Percentiles rank a stretch among this genome's conserved stretches.
phyloP scores from a whole-genome alignment of 495 filamentous ascomycete species.

The Penicillium simplicissimum region DNA sequence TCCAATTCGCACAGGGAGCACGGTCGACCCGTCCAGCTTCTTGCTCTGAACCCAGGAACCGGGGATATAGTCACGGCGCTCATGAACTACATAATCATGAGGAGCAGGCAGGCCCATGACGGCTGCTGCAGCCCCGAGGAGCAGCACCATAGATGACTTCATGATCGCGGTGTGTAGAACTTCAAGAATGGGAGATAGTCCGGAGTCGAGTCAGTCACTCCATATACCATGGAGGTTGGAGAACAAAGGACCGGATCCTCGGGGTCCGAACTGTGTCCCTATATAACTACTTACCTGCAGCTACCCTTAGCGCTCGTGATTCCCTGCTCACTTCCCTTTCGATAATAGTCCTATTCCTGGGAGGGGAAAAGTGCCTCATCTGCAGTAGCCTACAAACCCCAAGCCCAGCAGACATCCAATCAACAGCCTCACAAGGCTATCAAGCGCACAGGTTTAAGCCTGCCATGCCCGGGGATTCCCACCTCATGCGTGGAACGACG shows the following conservation, averaged over 20 bases:
- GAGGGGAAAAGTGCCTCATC: not conserved
- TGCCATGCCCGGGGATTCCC: not conserved
- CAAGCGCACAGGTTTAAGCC: not conserved
- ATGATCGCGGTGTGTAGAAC: constrained; percentile 20
- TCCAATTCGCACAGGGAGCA: constrained; percentile 57
- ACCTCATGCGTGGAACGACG: constrained; percentile 17
- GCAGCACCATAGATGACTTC: constrained; percentile 33
- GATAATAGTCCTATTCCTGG: not conserved
- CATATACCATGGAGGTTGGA: constrained; percentile 8
- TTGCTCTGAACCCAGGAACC: constrained; percentile 34
- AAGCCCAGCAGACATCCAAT: not conserved
- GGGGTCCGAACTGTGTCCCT: not conserved
- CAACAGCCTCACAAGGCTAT: not conserved
- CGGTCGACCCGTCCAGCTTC: constrained; percentile 30
- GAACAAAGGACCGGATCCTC: not conserved
- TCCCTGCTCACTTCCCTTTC: not conserved
- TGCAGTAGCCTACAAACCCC: not conserved
- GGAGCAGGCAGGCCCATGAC: constrained; percentile 33
- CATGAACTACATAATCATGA: constrained; percentile 40
- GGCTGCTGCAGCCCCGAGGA: constrained; percentile 31
- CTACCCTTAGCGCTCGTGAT: not conserved
- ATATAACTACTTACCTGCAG: constrained; percentile 14
- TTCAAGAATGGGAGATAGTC: not conserved
- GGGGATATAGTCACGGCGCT: constrained; percentile 40
- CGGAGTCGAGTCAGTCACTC: not conserved